phyloP scores from a whole-genome alignment of 176 grass and related monocot species.

The Oryza rufipogon region DNA sequence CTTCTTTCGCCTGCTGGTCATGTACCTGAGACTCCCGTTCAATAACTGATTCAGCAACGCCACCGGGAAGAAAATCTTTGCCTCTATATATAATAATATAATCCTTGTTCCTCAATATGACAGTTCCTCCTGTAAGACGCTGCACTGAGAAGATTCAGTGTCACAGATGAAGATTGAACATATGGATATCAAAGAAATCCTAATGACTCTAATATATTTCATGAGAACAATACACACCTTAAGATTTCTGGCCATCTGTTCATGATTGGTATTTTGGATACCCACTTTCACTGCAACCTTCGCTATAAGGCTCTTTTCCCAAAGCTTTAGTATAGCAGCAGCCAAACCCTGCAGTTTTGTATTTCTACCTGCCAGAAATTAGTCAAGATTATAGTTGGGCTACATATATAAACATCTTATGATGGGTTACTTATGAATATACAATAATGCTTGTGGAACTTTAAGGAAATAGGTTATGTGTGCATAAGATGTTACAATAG shows the following conservation, averaged over 20 bases:
- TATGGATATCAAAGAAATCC: constrained; percentile 9
- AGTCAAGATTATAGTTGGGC: constrained; percentile 9
- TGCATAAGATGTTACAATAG: neutral
- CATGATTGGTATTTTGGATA: constrained; percentile 67
- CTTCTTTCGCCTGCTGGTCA: constrained; percentile 73
- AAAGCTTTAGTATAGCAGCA: constrained; percentile 87
- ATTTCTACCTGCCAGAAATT: constrained; percentile 66
- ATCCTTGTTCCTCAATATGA: constrained; percentile 94
- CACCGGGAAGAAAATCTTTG: constrained; percentile 86
- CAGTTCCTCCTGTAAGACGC: constrained; percentile 86
- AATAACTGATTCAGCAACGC: constrained; percentile 59
- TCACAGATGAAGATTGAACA: constrained; percentile 51
- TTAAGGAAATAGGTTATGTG: neutral
- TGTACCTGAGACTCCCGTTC: constrained; percentile 60
- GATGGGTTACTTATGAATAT: neutral
- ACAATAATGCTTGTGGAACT: neutral
- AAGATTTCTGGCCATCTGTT: constrained; percentile 86
- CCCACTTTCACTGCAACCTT: constrained; percentile 98
- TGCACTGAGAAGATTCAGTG: constrained; percentile 62
- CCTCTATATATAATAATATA: constrained; percentile 96
- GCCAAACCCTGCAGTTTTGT: constrained; percentile 85
- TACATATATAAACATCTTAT: constrained; percentile 16
- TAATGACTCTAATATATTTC: neutral
- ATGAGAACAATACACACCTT: constrained; percentile 59
- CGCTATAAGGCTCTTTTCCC: constrained; percentile 85